phyloP scores from a whole-genome alignment of 805 yeast species.

The Candida pseudoglaebosa region DNA sequence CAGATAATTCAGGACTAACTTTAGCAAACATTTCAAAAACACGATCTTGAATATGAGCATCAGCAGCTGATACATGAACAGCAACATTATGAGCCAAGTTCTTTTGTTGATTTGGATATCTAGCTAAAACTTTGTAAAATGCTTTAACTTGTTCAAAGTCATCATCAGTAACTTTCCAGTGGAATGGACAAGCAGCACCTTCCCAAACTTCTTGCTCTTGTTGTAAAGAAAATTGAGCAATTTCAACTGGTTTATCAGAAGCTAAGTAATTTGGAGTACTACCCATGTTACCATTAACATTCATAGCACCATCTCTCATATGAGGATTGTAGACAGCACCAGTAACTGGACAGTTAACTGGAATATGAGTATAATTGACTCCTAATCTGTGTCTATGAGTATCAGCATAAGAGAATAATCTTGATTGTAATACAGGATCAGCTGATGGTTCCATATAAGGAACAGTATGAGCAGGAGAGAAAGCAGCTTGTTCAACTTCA shows the following conservation, averaged over 20 bases:
- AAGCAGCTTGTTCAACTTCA: slow-evolving; percentile 58
- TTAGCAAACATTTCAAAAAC: slow-evolving; percentile 73
- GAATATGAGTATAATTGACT: slow-evolving; percentile 73
- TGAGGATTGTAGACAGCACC: slow-evolving; percentile 54
- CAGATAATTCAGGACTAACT: slow-evolving; percentile 68
- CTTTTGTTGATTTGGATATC: slow-evolving; percentile 76
- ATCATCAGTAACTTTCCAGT: slow-evolving; percentile 73
- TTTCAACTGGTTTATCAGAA: slow-evolving; percentile 51
- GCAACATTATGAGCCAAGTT: slow-evolving; percentile 82
- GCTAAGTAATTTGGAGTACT: slow-evolving; percentile 70
- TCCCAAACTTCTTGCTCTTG: slow-evolving; percentile 76
- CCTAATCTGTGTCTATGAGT: slow-evolving; percentile 78
- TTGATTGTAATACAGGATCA: slow-evolving; percentile 73
- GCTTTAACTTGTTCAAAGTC: slow-evolving; percentile 77
- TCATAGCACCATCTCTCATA: slow-evolving; percentile 80
- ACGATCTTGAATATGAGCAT: slow-evolving; percentile 70
- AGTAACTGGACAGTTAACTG: slow-evolving; percentile 78
- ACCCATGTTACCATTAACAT: slow-evolving; percentile 61
- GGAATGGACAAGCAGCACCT: slow-evolving; percentile 80
- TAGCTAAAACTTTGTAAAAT: slow-evolving; percentile 75
- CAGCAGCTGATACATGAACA: slow-evolving; percentile 66
- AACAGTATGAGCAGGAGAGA: slow-evolving; percentile 68
- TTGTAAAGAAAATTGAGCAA: slow-evolving; percentile 44
- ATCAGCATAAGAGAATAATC: slow-evolving; percentile 72
- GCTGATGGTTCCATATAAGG: slow-evolving; percentile 75